Evolutionary conservation across 2,329 filamentous ascomycete species (phyloP), one percentile per base, ranked within the genome.

Genomic region (Niveomyces coronatus): DNA sequence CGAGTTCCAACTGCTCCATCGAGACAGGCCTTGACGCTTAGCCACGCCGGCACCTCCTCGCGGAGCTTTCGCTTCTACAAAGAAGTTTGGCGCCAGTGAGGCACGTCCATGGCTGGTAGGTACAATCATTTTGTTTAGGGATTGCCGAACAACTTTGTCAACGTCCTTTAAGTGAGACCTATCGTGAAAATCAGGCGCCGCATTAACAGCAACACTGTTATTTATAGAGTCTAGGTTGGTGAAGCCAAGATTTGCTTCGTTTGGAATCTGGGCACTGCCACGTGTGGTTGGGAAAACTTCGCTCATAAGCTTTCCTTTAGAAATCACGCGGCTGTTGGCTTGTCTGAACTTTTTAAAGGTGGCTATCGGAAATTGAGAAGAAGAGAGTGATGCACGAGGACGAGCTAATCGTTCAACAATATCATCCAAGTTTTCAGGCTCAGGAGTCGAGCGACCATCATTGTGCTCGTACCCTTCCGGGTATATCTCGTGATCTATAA

Each of bases 31-130:
- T n/a, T 64, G 60, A 19, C 53, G 50, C 29, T 10, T 47, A 10
- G 52, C 57, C 5, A 39, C 15, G 6, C 40, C 50, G 5, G 35
- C 8, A 28, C 43, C 49, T 4, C 56, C 56, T 39, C 56, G 39
- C 8, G 55, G 58, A 1, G 55, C 57, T 42, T 66, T 66, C 0
- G 47, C 55, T 35, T 58, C 58, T 1, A 66, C 15, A 41, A 67
- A 67, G 40, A 65, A 61, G 47, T 67, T 65, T 3, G 60, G 61
- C 22, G 46, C 51, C 6, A 58, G 41, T 1, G 58, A 60, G 7
- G 20, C 38, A 4, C 14, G 19, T 5, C 4, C 26, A 10, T 40
- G 14, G 7, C 8, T 35, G 7, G 14, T 36, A 8, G 32, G 38
- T 30, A 20, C 31, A 16, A 40, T 33, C 2, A 9, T 39, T 3